Percentiles rank a stretch among this genome's conserved stretches.
Evolutionary conservation across 2,329 filamentous ascomycete species (phyloP).

Genomic region (Bipolaris bicolor): DNA sequence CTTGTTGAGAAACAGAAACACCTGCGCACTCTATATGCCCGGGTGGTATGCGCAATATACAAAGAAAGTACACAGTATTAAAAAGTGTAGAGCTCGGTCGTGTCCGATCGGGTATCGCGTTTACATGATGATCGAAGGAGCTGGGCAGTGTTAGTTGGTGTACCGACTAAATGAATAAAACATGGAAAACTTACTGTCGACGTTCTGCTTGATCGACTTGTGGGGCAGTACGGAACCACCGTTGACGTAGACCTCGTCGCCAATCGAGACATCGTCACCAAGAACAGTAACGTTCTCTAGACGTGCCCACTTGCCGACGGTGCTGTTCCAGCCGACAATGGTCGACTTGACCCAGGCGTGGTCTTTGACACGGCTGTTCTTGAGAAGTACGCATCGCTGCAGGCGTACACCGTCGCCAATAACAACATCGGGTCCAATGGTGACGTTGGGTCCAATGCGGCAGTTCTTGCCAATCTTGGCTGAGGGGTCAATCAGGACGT

Average conservation of each 20-base stretch:
- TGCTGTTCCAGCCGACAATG: constrained; percentile 98
- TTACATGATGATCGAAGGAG: constrained; percentile 57
- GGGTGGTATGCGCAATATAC: constrained; percentile 42
- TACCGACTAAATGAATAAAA: neutral
- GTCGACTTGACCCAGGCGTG: constrained; percentile 99
- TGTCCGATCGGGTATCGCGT: constrained; percentile 17
- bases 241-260: constrained; percentile 98
- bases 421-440: constrained; percentile 90
- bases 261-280: constrained; percentile 96
- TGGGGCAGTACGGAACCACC: constrained; percentile 93
- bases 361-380: constrained; percentile 94
- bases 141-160: constrained; percentile 32
- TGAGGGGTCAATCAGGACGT: constrained; percentile 91
- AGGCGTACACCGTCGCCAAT: constrained; percentile 93
- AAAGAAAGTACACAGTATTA: constrained; percentile 43
- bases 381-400: constrained; percentile 88
- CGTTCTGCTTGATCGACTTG: constrained; percentile 98
- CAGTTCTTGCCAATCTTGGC: constrained; percentile 99
- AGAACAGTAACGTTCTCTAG: constrained; percentile 98
- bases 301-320: constrained; percentile 91
- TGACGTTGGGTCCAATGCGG: constrained; percentile 96
- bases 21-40: constrained; percentile 19
- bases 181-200: constrained; percentile 64
- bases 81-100: constrained; percentile 32
- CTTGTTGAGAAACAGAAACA: constrained; percentile 17